A percentile compares a stretch with the other conserved stretches of the same genome.
Conservation (phyloP, 2,329 filamentous ascomycete species). For the Rhynchosporium graminicola region DNA sequence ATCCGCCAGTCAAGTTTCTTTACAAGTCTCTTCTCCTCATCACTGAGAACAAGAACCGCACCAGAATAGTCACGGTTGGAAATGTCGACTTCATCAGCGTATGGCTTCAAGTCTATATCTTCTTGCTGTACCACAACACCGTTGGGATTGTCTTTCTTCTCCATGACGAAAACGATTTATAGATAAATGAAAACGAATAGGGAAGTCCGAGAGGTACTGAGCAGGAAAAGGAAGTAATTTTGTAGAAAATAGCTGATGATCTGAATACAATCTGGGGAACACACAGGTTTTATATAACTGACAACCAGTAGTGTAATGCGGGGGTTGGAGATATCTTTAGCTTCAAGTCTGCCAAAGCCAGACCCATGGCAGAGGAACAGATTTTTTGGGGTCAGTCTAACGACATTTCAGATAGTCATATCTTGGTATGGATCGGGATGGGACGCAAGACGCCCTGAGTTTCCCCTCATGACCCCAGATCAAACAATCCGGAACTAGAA, state of each 20-base stretch:
- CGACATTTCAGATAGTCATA: not conserved
- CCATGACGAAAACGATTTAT: not conserved
- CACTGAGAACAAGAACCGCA: conserved; percentile 6
- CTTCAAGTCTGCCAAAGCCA: not conserved
- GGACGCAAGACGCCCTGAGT: not conserved
- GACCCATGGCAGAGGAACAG: not conserved
- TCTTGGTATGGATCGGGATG: conserved; percentile 6
- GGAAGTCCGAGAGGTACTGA: not conserved
- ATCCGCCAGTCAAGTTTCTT: conserved; percentile 16
- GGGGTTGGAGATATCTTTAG: not conserved
- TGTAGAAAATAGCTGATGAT: not conserved
- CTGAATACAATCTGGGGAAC: not conserved
- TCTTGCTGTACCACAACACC: conserved; percentile 12
- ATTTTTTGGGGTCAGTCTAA: not conserved
- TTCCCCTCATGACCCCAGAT: not conserved
- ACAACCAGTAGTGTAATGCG: not conserved
- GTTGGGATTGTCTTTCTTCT: conserved; percentile 10
- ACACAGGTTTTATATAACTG: conserved; percentile 10
- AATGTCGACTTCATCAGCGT: not conserved
- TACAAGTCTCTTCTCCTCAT: conserved; percentile 9
- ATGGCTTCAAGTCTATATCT: conserved; percentile 2
- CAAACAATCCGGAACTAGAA: not conserved
- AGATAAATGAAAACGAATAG: not conserved
- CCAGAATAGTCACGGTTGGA: conserved; percentile 15
- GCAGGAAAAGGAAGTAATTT: not conserved